Percentiles rank a stretch among this genome's conserved stretches.
Evolutionary conservation across 2,329 filamentous ascomycete species (phyloP).

Genomic region (Corniculantispora saksenae): DNA sequence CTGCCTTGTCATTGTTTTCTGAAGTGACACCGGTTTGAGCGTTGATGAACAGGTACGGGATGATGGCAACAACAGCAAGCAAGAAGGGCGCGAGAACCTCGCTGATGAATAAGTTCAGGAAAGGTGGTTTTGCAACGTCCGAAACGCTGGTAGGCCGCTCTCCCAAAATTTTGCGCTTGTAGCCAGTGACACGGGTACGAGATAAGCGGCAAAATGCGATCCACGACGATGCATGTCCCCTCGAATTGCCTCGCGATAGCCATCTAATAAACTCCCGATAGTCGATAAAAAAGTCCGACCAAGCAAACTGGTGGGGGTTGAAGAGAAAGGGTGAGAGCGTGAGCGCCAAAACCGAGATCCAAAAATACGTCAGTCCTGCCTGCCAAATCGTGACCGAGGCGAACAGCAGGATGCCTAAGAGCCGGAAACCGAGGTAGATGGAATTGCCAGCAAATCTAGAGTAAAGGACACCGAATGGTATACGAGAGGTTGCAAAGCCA

Average conservation of each 20-base stretch:
- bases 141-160: conserved; percentile 90
- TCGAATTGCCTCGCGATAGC: conserved; percentile 95
- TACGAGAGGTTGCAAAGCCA: conserved; percentile 97
- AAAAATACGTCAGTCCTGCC: conserved; percentile 88
- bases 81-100: conserved; percentile 86
- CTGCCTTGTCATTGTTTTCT: conserved; percentile 39
- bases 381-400: conserved; percentile 92
- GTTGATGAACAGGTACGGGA: conserved; percentile 96
- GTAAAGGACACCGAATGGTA: conserved; percentile 95
- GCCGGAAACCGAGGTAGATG: conserved; percentile 88
- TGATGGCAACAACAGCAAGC: conserved; percentile 75
- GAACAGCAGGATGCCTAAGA: conserved; percentile 95
- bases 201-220: conserved; percentile 95
- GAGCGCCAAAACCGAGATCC: conserved; percentile 85
- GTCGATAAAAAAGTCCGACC: conserved; percentile 99
- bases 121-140: conserved; percentile 63
- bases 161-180: conserved; percentile 92
- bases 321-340: conserved; percentile 94
- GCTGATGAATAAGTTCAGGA: conserved; percentile 79
- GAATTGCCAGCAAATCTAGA: conserved; percentile 95
- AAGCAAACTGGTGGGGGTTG: conserved; percentile 98
- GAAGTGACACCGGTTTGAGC: conserved; percentile 79
- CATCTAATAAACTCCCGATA: conserved; percentile 97
- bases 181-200: conserved; percentile 92
- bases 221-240: conserved; percentile 94